A percentile compares a stretch with the other conserved stretches of the same genome.
These are phyloP conservation scores for Mortierella sp. DNA, from an alignment of 371 early-diverging fungal genomes.

Conservation along the genomic window DNA sequence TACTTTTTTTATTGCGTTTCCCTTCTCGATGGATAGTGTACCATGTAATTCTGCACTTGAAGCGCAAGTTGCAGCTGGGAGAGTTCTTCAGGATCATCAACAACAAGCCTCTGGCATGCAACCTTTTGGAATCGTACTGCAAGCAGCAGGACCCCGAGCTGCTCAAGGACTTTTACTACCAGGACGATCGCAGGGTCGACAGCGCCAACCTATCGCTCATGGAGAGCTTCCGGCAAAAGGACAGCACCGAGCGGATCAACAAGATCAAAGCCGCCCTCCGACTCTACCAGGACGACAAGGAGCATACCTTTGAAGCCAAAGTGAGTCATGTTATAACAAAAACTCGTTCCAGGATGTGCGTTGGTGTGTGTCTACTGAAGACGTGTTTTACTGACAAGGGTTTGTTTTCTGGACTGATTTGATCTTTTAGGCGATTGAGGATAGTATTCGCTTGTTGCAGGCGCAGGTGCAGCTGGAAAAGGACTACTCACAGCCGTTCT, in stretches of 20 bases:
- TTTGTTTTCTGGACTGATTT: not conserved
- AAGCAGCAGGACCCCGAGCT: conserved; percentile 81
- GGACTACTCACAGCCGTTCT: conserved; percentile 70
- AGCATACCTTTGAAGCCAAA: conserved; percentile 80
- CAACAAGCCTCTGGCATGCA: conserved; percentile 85
- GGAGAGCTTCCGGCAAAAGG: conserved; percentile 72
- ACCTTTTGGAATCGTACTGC: conserved; percentile 86
- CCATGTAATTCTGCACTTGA: conserved; percentile 89
- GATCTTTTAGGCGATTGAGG: conserved; percentile 74
- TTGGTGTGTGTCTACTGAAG: conserved; percentile 20
- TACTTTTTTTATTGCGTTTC: not conserved
- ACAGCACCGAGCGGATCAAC: conserved; percentile 70
- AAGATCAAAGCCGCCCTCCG: conserved; percentile 79
- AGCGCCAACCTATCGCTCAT: conserved; percentile 75
- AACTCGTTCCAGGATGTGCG: no score
- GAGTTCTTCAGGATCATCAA: conserved; percentile 93
- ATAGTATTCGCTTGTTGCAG: conserved; percentile 81
- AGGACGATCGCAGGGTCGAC: conserved; percentile 89
- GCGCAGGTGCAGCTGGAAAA: conserved; percentile 84
- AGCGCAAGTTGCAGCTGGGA: conserved; percentile 83
- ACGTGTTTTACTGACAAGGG: no score
- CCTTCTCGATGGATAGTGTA: conserved; percentile 72
- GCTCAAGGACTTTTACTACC: conserved; percentile 94
- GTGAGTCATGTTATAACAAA: conserved; percentile 58
- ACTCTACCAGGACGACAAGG: conserved; percentile 81